Base-by-base conservation (phyloP, 129 eudicot genomes). In the Apium graveolens region DNA sequence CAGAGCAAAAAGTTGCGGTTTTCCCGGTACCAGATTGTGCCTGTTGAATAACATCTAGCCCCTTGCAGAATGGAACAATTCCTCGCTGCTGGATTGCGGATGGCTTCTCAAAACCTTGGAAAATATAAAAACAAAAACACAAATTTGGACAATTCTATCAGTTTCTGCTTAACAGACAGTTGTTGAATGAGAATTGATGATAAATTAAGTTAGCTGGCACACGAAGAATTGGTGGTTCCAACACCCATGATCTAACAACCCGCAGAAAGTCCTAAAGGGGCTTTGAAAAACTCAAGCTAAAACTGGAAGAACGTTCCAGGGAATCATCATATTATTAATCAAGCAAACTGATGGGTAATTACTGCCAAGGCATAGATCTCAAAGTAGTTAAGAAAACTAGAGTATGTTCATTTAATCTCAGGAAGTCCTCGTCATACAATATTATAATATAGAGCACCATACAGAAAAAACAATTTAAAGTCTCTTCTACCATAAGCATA, bases 1-100 rank as follows among this genome's bases (percentile, higher is more conserved):
- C 84, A 81, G 84, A 81, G 80, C 84, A 81, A 29, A 81, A 81
- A 38, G 84, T 81, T 16, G 84, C 84, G 12, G 84, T 81, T 73
- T 81, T 81, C 0, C 84, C 84, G 2, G 81, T 81, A 31, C 84
- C 84, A 11, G 84, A 81, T 31, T 81, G 84, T 18, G 84, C 84
- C 65, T 81, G 84, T 44, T 81, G 84, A 69, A 81, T 81, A 12
- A 81, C 84, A 81, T 81, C 84, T n/a, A 81, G 73, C 48, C 84
- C 84, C 45, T 81, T 76, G 68, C 72, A 66, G 44, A 81, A 81
- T 55, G 84, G 84, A 35, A 81, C 84, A 74, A 81, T 81, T 21
- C 84, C 84, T 20, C 84, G 73, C 43, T 81, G 84, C 49, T 81
- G 84, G 53, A 81, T 81, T 57, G 84, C 81, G 29, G 84, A 81